Base-by-base conservation (phyloP, 495 filamentous ascomycete genomes). In the Corynascus novoguineensis region DNA sequence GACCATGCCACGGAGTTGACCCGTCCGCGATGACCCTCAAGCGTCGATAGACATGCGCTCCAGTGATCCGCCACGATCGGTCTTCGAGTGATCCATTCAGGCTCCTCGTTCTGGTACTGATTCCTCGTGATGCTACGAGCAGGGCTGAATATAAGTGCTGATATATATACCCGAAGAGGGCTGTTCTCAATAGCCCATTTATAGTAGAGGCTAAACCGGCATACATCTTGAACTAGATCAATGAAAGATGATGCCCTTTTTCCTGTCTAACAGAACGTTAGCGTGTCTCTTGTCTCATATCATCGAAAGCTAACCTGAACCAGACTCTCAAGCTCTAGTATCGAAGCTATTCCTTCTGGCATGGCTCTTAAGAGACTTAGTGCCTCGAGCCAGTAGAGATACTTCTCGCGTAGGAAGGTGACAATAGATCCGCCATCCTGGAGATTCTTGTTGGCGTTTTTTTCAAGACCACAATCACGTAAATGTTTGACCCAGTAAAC, bases 21-120 rank as follows among this genome's bases (percentile, higher is more conserved):
- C n/a, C n/a, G n/a, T n/a, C n/a, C n/a, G n/a, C n/a, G n/a, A n/a
- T n/a, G n/a, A n/a, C n/a, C n/a, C n/a, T n/a, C n/a, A n/a, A n/a
- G n/a, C n/a, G n/a, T n/a, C n/a, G n/a, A n/a, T n/a, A 31, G 40
- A 14, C 38, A 61, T 44, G 48, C 41, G 58, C 71, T 64, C 73
- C 73, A 76, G 15, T 29, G 4, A n/a, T 46, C 44, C 28, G 58
- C 76, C 53, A 59, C 68, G 62, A 17, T 71, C 53, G 15, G 70
- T 72, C 0, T 60, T 59, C 35, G 75, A 61, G 38, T 29, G 17
- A 46, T 28, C 38, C 59, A 62, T 14, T 41, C 38, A 7, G 48
- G 54, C 27, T 54, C 55, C 35, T 58, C 54, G 21, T 31, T 14
- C 28, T 31, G 15, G 29, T 52, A 60, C 7, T 21, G 17, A 45